phyloP scores from a whole-genome alignment of 2,329 filamentous ascomycete species.

The Leptographium procerum region DNA sequence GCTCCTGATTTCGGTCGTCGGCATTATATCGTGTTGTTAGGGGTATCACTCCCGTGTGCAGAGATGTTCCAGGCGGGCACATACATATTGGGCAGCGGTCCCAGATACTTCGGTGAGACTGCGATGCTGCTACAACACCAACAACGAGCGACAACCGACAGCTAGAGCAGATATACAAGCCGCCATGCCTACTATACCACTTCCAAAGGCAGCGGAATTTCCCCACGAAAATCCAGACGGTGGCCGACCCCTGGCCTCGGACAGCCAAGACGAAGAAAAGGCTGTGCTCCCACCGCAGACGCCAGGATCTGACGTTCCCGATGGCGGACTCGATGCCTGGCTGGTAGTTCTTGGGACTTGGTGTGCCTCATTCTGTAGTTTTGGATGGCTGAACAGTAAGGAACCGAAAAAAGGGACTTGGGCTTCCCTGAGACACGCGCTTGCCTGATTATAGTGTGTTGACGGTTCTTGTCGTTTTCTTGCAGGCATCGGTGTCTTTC shows the following conservation, averaged over 20 bases:
- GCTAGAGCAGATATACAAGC: no score
- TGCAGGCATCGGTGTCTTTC: slow-evolving; percentile 38
- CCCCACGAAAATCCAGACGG: not conserved
- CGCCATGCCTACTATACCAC: not conserved
- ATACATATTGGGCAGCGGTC: no score
- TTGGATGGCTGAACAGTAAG: slow-evolving; percentile 27
- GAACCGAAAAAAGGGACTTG: not conserved
- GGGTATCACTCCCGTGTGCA: no score
- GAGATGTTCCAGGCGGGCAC: no score
- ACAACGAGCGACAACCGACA: no score
- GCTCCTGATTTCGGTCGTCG: not conserved
- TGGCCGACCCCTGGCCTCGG: not conserved
- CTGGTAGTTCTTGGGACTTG: slow-evolving; percentile 27
- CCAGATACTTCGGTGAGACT: no score
- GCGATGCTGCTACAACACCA: no score
- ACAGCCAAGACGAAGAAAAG: not conserved
- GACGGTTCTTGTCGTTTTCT: not conserved
- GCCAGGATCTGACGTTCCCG: slow-evolving; percentile 8
- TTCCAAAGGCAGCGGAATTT: not conserved
- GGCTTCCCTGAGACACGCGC: not conserved
- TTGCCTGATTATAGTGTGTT: not conserved
- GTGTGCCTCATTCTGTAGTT: slow-evolving; percentile 29
- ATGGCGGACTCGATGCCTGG: slow-evolving; percentile 23
- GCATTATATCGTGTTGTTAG: not conserved
- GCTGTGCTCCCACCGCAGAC: not conserved